phyloP scores from a whole-genome alignment of 2,329 filamentous ascomycete species.

The Cladosporium phlei region DNA sequence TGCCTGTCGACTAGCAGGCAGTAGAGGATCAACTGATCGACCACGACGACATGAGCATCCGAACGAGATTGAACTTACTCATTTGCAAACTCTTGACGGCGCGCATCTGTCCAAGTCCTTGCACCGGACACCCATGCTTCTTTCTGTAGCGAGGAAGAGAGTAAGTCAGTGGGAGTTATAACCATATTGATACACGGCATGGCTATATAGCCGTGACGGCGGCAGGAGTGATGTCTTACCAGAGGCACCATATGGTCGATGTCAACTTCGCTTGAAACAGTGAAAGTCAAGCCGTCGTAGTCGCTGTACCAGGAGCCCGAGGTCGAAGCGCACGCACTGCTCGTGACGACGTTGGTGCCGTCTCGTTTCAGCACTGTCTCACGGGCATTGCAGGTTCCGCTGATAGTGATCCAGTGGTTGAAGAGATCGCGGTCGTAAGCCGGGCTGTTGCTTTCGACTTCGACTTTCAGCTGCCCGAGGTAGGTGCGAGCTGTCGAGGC shows the following conservation, averaged over 20 bases:
- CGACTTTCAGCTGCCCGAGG: constrained; percentile 24
- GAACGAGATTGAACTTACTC: constrained; percentile 17
- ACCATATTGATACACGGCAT: too few relatives aligned
- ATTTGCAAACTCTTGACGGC: constrained; percentile 65
- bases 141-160: too few relatives aligned
- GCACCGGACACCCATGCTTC: constrained; percentile 55
- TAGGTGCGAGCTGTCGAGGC: constrained; percentile 28
- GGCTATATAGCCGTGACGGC: too few relatives aligned
- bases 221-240: too few relatives aligned
- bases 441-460: constrained; percentile 28
- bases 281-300: constrained; percentile 71
- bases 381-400: constrained; percentile 64
- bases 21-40: too few relatives aligned
- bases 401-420: constrained; percentile 64
- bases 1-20: too few relatives aligned
- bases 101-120: constrained; percentile 62
- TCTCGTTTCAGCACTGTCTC: constrained; percentile 72
- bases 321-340: constrained; percentile 57
- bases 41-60: neutral
- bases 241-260: constrained; percentile 82
- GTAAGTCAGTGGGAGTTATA: too few relatives aligned
- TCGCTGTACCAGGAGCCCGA: constrained; percentile 66
- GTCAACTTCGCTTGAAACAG: constrained; percentile 63
- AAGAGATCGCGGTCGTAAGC: constrained; percentile 64
- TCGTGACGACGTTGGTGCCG: constrained; percentile 57